Base-by-base conservation (phyloP, 768 basidiomycete genomes). In the Amanita molliuscula region DNA sequence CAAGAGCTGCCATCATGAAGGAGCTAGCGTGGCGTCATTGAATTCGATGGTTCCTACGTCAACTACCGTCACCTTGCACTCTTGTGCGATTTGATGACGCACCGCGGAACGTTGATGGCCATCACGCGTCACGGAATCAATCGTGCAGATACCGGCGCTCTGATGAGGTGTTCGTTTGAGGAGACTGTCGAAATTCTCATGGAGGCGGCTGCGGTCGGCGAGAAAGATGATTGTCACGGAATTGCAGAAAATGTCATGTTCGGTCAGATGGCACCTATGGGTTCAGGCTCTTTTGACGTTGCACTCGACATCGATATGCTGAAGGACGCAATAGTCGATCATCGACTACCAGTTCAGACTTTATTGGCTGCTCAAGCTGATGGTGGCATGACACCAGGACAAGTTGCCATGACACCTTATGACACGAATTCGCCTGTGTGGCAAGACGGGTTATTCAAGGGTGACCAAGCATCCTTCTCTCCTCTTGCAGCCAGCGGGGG, bases 51-150 rank as follows among this genome's bases (percentile, higher is more conserved):
- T 75, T 97, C 95, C 15, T 96, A 97, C 60, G 96, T 99, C 74
- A 98, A 99, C 68, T 98, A 94, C 67, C 82, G 96, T 48, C 96
- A 99, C 67, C 76, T 98, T 44, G 89, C 92, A 1, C 73, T 99
- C n/a, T 79, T 99, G 23, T 94, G 92, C 67, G 95, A 99, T 65
- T 73, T 98, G 48, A 99, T 99, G 96, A 98, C 94, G 9, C 90
- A 95, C 60, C 88, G 91, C 37, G 96, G 96, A 23, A 63, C 77
- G 2, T 76, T 99, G 44, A 98, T 97, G 94, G 90, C 94, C 3
- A 99, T 99, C 67, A 99, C 96, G 47, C 92, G 96, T 34, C 96
- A 99, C 61, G 96, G 96, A 65, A 99, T 99, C 68, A 99, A 99
- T 67, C 84, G 96, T 43, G 87, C 94, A 21, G 96, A 99, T 59